Conservation (phyloP, 768 basidiomycete species). For the Porphyrellus cyaneotinctus region DNA sequence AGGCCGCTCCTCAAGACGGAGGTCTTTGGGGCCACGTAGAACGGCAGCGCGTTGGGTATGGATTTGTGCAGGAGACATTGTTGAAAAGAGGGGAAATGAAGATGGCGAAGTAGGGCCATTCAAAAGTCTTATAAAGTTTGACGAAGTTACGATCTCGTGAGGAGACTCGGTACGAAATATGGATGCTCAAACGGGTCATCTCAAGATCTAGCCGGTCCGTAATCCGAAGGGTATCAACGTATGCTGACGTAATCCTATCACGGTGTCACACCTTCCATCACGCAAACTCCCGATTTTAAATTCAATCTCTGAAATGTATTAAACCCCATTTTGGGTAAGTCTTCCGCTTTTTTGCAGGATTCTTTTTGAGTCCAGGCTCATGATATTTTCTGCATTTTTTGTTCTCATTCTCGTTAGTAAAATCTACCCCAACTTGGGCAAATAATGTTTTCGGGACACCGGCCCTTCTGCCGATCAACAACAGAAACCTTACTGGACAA, state of each 20-base stretch:
- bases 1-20: conserved; percentile 72
- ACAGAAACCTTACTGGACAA: conserved; percentile 13
- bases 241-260: conserved; percentile 30
- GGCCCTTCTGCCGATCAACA: conserved; percentile 32
- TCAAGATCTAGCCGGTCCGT: conserved; percentile 31
- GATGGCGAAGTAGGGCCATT: conserved; percentile 24
- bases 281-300: conserved; percentile 21
- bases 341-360: conserved; percentile 7
- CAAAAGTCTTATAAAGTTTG: conserved; percentile 32
- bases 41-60: conserved; percentile 68
- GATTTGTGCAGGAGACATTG: conserved; percentile 47
- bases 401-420: conserved; percentile 4
- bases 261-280: conserved; percentile 20
- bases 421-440: background rate
- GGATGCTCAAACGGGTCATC: conserved; percentile 21
- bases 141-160: conserved; percentile 34
- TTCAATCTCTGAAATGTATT: conserved; percentile 19
- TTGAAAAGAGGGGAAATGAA: conserved; percentile 23
- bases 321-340: conserved; percentile 19
- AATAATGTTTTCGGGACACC: conserved; percentile 18
- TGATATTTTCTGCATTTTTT: conserved; percentile 8
- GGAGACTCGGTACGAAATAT: conserved; percentile 27
- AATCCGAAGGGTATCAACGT: conserved; percentile 22
- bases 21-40: conserved; percentile 78
- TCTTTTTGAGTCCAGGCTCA: conserved; percentile 12